Evolutionary conservation across 148 eudicot genomes (phyloP).

Genomic region (Heliamphora exappendiculata): DNA sequence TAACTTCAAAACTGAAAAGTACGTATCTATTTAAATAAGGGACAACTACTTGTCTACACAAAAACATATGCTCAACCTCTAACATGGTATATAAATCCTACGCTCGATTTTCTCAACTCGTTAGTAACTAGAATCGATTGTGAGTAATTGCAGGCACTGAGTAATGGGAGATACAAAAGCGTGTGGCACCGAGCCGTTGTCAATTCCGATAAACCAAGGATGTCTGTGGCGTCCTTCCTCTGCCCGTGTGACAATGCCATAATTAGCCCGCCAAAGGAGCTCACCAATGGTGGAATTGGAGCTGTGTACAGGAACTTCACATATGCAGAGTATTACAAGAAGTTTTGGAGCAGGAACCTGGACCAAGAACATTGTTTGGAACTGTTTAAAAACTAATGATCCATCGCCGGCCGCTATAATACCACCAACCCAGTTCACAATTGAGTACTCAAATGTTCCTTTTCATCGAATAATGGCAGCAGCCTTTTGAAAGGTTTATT

Average conservation of each 20-base stretch:
- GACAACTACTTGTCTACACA: background rate
- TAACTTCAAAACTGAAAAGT: background rate
- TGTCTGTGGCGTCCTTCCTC: conserved; percentile 84
- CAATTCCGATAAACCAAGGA: conserved; percentile 48
- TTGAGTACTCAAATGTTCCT: no score
- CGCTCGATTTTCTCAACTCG: background rate
- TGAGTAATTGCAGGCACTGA: conserved; percentile 49
- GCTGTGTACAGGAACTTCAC: conserved; percentile 52
- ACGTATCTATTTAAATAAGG: background rate
- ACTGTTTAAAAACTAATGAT: conserved; percentile 44
- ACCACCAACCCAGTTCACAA: no score
- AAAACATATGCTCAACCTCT: background rate
- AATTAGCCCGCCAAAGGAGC: conserved; percentile 55
- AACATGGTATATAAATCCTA: no score
- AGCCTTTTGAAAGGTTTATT: no score
- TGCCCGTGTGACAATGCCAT: conserved; percentile 54
- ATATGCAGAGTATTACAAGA: conserved; percentile 69
- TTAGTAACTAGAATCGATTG: background rate
- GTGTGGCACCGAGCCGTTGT: conserved; percentile 87
- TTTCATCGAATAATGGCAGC: no score
- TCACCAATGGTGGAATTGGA: conserved; percentile 34
- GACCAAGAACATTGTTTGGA: conserved; percentile 76
- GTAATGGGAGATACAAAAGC: conserved; percentile 74
- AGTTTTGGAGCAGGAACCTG: conserved; percentile 70
- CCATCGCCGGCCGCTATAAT: no score